Percentiles rank a stretch among this genome's conserved stretches.
Evolutionary conservation across 2,329 filamentous ascomycete genomes (phyloP).

Genomic region (Pleoardoris graminearum): DNA sequence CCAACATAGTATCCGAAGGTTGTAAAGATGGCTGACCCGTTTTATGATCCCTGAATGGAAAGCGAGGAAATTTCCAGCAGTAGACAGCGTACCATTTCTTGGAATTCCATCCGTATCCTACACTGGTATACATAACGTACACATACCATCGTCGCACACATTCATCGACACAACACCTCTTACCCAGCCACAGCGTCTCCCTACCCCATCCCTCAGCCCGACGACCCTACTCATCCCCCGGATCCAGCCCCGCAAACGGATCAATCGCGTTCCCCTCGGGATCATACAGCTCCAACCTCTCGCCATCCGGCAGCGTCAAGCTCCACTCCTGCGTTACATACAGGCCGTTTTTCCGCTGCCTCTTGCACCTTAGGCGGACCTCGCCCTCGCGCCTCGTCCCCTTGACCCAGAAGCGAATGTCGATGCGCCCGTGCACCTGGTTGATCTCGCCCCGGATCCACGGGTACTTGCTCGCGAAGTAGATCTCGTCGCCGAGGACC

Average conservation of each 20-base stretch:
- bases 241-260: constrained; percentile 59
- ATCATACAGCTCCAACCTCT: constrained; percentile 75
- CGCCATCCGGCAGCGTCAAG: constrained; percentile 68
- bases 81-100: too few species aligned
- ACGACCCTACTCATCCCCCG: constrained; percentile 26
- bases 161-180: too few species aligned
- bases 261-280: constrained; percentile 57
- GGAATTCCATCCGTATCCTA: too few species aligned
- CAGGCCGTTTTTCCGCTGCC: constrained; percentile 67
- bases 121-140: too few species aligned
- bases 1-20: too few species aligned
- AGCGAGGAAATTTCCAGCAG: too few species aligned
- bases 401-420: constrained; percentile 85
- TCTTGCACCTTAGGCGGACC: constrained; percentile 79
- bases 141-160: too few species aligned
- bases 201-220: too few species aligned
- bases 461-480: constrained; percentile 54
- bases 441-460: constrained; percentile 72
- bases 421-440: constrained; percentile 86
- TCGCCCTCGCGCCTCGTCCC: constrained; percentile 71
- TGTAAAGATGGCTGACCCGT: too few species aligned
- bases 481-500: constrained; percentile 72
- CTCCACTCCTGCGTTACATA: constrained; percentile 94
- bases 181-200: too few species aligned
- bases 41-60: too few species aligned